A percentile compares a stretch with the other conserved stretches of the same genome.
Evolutionary conservation across 768 basidiomycete species (phyloP).

Genomic region (Auricularia sp.): DNA sequence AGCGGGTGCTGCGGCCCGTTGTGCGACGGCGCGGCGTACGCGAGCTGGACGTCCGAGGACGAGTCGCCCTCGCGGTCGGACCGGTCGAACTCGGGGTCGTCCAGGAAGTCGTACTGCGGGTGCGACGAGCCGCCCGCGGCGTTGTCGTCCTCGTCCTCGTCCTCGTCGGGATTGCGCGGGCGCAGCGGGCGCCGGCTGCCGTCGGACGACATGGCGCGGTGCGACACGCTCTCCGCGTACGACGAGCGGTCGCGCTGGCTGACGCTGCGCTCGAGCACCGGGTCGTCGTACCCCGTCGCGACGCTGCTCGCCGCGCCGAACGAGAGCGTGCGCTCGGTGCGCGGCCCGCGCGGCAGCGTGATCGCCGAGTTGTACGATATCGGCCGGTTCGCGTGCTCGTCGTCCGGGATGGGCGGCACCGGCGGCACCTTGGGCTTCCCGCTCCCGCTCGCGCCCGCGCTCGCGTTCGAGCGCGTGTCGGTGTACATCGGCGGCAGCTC

Average conservation of each 20-base stretch:
- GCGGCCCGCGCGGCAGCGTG: not conserved
- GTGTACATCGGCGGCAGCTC: conserved; percentile 73
- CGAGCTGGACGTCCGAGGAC: not conserved
- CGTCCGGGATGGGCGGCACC: not conserved
- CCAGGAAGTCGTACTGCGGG: conserved; percentile 1
- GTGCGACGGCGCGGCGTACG: not conserved
- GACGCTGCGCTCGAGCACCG: not conserved
- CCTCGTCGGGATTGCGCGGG: not conserved
- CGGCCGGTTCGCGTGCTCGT: not conserved
- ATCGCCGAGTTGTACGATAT: not conserved
- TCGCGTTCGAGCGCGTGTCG: conserved; percentile 19
- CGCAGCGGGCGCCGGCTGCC: not conserved
- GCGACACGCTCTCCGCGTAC: not conserved
- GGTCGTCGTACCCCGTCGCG: not conserved
- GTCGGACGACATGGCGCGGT: not conserved
- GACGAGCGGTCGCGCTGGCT: not conserved
- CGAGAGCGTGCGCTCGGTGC: not conserved
- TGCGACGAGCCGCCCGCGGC: not conserved
- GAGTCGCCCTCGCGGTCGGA: not conserved
- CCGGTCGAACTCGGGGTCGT: not conserved
- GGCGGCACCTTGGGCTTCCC: not conserved
- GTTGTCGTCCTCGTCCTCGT: not conserved
- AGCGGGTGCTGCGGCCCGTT: not conserved
- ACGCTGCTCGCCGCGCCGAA: not conserved
- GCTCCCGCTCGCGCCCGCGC: not conserved